Evolutionary conservation across 805 yeast species (phyloP).

Genomic region (Ogataea zsoltii): DNA sequence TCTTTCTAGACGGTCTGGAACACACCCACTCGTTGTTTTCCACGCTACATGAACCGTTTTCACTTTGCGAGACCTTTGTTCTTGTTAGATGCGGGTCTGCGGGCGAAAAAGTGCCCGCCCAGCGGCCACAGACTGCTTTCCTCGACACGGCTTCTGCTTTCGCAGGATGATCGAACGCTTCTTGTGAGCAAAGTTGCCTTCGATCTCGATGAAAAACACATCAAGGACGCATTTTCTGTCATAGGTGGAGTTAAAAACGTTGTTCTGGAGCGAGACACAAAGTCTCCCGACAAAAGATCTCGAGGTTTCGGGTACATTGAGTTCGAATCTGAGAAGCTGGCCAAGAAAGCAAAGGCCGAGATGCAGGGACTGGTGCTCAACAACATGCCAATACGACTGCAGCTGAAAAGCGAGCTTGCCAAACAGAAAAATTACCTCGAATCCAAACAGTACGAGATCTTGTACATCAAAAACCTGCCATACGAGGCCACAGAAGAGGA

Average conservation of each 20-base stretch:
- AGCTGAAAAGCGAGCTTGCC: conserved; percentile 17
- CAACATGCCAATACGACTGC: conserved; percentile 28
- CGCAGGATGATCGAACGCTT: conserved; percentile 14
- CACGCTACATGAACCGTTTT: too few species aligned
- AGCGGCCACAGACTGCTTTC: too few species aligned
- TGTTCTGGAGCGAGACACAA: conserved; percentile 16
- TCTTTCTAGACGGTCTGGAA: too few species aligned
- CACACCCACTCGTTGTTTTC: too few species aligned
- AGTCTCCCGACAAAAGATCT: conserved; percentile 15
- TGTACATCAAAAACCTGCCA: conserved; percentile 31
- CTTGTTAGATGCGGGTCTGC: too few species aligned
- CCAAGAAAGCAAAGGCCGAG: conserved; percentile 28
- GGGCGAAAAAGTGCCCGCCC: too few species aligned
- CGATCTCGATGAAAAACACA: conserved; percentile 23
- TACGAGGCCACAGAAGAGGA: conserved; percentile 28
- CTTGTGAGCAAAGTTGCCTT: conserved; percentile 26
- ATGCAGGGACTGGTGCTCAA: conserved; percentile 35
- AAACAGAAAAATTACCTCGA: conserved; percentile 4
- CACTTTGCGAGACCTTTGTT: too few species aligned
- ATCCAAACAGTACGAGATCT: conserved; percentile 24
- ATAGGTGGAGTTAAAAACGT: conserved; percentile 26
- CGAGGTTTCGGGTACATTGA: conserved; percentile 29
- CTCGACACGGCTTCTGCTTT: too few species aligned
- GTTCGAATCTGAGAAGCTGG: conserved; percentile 22
- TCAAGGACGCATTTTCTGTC: conserved; percentile 26